phyloP scores from a whole-genome alignment of 2,329 filamentous ascomycete genomes.

The Curvularia eragrostidis region DNA sequence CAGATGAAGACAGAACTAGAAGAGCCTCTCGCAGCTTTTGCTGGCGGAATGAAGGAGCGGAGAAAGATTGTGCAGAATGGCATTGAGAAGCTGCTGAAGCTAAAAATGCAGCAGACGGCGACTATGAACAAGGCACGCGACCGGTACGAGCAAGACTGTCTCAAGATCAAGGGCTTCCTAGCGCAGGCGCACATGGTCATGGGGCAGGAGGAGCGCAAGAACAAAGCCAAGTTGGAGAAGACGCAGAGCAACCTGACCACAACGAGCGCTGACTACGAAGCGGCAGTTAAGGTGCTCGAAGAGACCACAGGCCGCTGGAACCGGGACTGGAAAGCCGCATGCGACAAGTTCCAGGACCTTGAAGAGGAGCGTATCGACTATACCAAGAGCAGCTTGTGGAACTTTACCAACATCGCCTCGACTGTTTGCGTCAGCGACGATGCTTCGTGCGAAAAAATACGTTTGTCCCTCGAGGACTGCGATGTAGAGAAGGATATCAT shows the following conservation, averaged over 20 bases:
- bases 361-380: constrained; percentile 98
- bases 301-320: constrained; percentile 97
- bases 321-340: constrained; percentile 95
- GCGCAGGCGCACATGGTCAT: constrained; percentile 99
- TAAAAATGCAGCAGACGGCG: constrained; percentile 89
- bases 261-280: constrained; percentile 92
- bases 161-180: constrained; percentile 98
- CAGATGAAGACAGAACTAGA: constrained; percentile 98
- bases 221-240: constrained; percentile 98
- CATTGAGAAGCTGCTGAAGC: constrained; percentile 92
- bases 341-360: constrained; percentile 97
- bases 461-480: constrained; percentile 89
- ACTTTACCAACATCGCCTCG: constrained; percentile 94
- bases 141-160: constrained; percentile 94
- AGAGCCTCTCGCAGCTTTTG: constrained; percentile 88
- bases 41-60: constrained; percentile 93
- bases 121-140: constrained; percentile 95
- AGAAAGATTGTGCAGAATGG: constrained; percentile 94
- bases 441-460: constrained; percentile 89
- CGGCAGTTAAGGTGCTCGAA: constrained; percentile 88
- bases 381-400: constrained; percentile 97
- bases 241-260: constrained; percentile 93
- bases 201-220: constrained; percentile 98
- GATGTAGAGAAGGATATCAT: constrained; percentile 96
- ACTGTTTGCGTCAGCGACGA: constrained; percentile 98